Percentiles rank a stretch among this genome's conserved stretches.
Evolutionary conservation across 139 green algal species (phyloP).

Genomic region (Nannochloris sp.): DNA sequence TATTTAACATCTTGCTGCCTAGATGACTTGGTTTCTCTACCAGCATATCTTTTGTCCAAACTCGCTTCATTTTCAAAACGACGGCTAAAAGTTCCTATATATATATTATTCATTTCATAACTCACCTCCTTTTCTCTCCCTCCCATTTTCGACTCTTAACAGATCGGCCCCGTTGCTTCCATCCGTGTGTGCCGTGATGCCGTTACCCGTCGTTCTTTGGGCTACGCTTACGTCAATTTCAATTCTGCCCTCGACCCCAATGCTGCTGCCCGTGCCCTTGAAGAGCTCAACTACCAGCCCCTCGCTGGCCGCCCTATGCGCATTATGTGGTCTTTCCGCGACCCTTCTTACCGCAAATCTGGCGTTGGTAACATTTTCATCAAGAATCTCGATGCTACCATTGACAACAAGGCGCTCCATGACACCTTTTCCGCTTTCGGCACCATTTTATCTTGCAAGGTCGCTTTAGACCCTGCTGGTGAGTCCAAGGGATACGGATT

Average conservation of each 20-base stretch:
- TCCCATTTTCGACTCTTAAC: slow-evolving; percentile 6
- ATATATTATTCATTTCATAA: slow-evolving; percentile 3
- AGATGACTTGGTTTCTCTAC: too few relatives aligned
- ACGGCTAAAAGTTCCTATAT: too few relatives aligned
- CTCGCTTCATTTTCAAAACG: too few relatives aligned
- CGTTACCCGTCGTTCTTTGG: slow-evolving; percentile 84
- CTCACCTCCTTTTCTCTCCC: neutral
- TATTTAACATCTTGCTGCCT: too few relatives aligned
- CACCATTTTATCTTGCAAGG: slow-evolving; percentile 77
- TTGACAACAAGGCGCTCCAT: slow-evolving; percentile 90
- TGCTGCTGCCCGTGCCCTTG: slow-evolving; percentile 74
- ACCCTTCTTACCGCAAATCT: slow-evolving; percentile 65
- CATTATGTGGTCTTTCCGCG: slow-evolving; percentile 90
- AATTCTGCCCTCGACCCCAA: slow-evolving; percentile 72
- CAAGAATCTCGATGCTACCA: slow-evolving; percentile 91
- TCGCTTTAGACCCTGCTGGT: slow-evolving; percentile 38
- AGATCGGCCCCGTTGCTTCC: slow-evolving; percentile 84
- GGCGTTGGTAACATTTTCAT: slow-evolving; percentile 93
- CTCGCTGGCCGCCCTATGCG: slow-evolving; percentile 84
- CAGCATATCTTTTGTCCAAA: too few relatives aligned
- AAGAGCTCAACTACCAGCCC: slow-evolving; percentile 83
- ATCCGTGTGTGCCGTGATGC: slow-evolving; percentile 91
- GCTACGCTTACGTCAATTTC: slow-evolving; percentile 96
- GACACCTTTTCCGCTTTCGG: slow-evolving; percentile 90
- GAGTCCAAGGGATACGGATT: slow-evolving; percentile 88